A percentile compares a stretch with the other conserved stretches of the same genome.
Conservation (phyloP, 164 flowering plant species). For the Aristolochia fimbriata region DNA sequence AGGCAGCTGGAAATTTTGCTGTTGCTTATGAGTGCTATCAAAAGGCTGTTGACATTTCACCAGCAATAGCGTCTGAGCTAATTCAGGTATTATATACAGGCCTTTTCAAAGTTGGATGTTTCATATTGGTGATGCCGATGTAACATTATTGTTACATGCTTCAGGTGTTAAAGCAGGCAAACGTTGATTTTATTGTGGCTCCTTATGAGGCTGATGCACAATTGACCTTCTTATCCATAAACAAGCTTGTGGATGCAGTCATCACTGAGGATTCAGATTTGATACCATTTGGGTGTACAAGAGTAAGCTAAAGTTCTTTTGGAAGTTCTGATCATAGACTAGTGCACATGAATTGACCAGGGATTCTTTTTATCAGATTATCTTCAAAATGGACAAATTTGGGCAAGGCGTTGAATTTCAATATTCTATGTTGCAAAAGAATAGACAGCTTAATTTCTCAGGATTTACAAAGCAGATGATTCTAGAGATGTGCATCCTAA, state of each 20-base stretch:
- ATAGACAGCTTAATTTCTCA: constrained; percentile 59
- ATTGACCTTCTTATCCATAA: constrained; percentile 83
- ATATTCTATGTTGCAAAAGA: constrained; percentile 47
- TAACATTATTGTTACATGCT: background rate
- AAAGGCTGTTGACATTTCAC: constrained; percentile 93
- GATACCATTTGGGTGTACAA: constrained; percentile 93
- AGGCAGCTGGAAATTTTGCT: constrained; percentile 60
- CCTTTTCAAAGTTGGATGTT: background rate
- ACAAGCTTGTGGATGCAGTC: constrained; percentile 72
- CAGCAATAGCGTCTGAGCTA: constrained; percentile 69
- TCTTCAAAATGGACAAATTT: constrained; percentile 96
- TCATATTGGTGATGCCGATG: background rate
- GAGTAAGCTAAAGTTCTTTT: constrained; percentile 38
- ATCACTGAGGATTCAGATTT: constrained; percentile 96
- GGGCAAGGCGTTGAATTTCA: constrained; percentile 90
- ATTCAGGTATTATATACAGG: constrained; percentile 46
- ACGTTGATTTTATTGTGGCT: constrained; percentile 71
- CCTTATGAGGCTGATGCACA: constrained; percentile 99
- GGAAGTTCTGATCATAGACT: background rate
- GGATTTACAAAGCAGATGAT: constrained; percentile 85
- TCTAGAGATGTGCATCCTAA: constrained; percentile 95
- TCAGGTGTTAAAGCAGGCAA: constrained; percentile 78
- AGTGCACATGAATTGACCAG: background rate
- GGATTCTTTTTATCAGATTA: constrained; percentile 38
- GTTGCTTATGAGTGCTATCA: constrained; percentile 95